phyloP scores from a whole-genome alignment of 140 eudicot species.

The Cichorium intybus region DNA sequence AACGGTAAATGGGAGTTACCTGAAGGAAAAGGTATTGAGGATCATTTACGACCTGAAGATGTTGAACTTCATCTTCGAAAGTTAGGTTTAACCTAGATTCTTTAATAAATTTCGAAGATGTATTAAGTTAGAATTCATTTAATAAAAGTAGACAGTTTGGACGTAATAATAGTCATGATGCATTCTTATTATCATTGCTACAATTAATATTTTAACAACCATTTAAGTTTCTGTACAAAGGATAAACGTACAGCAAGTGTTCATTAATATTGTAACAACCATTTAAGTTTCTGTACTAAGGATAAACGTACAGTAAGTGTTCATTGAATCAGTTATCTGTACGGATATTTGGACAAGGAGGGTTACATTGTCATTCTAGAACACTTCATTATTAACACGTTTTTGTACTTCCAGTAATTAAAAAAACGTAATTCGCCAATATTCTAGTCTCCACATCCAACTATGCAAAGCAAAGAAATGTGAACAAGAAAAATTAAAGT shows the following conservation, averaged over 20 bases:
- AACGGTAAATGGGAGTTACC: conserved; percentile 41
- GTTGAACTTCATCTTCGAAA: conserved; percentile 38
- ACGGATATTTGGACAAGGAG: not conserved
- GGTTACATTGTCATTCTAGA: not conserved
- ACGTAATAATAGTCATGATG: too few relatives aligned
- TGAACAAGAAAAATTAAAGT: not conserved
- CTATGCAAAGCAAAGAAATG: not conserved
- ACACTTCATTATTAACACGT: not conserved
- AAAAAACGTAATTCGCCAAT: not conserved
- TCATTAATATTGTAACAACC: not conserved
- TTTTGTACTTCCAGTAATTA: too few relatives aligned
- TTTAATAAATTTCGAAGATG: not conserved
- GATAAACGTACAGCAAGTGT: too few relatives aligned
- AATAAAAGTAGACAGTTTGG: not conserved
- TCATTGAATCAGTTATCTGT: not conserved
- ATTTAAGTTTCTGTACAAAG: not conserved
- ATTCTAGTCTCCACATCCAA: not conserved
- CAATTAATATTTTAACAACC: not conserved
- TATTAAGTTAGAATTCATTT: not conserved
- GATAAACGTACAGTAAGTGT: not conserved
- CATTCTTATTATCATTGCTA: too few relatives aligned
- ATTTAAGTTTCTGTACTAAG: not conserved
- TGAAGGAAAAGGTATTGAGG: conserved; percentile 22
- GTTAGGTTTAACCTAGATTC: conserved; percentile 22
- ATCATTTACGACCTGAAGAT: conserved; percentile 29